phyloP scores from a whole-genome alignment of 2,329 filamentous ascomycete species.

The Cladophialophora exuberans region DNA sequence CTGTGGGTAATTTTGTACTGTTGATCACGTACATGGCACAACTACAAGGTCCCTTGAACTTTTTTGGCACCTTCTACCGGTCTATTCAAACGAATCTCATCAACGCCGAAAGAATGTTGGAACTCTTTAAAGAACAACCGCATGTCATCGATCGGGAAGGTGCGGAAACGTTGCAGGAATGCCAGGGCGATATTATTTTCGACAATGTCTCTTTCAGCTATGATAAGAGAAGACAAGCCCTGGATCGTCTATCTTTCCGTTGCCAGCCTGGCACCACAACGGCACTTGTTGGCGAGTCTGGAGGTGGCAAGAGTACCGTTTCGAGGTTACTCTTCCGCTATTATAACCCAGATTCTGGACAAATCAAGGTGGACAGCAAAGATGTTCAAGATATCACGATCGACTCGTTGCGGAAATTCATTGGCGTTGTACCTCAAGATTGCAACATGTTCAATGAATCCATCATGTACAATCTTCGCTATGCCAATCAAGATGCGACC shows the following conservation, averaged over 20 bases:
- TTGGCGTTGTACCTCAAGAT: constrained; percentile 96
- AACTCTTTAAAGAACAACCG: constrained; percentile 94
- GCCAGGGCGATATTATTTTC: constrained; percentile 82
- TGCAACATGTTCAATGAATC: constrained; percentile 94
- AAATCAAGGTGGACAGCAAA: constrained; percentile 80
- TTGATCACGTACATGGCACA: constrained; percentile 79
- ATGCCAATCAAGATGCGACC: constrained; percentile 79
- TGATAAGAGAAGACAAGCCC: constrained; percentile 79
- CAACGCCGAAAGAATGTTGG: constrained; percentile 90
- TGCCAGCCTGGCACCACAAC: constrained; percentile 90
- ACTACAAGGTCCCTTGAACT: constrained; percentile 79
- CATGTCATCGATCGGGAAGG: constrained; percentile 79
- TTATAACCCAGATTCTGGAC: constrained; percentile 81
- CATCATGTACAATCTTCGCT: constrained; percentile 91
- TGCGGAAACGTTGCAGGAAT: constrained; percentile 66
- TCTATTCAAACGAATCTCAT: constrained; percentile 97
- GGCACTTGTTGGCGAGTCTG: constrained; percentile 93
- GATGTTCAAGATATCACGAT: constrained; percentile 88
- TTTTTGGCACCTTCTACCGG: constrained; percentile 92
- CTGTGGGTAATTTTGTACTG: constrained; percentile 72
- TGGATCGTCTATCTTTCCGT: constrained; percentile 81
- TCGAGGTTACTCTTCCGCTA: constrained; percentile 96
- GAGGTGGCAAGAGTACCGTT: constrained; percentile 94
- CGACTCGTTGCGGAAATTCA: constrained; percentile 86
- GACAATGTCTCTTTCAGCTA: constrained; percentile 90